Percentiles rank a stretch among this genome's conserved stretches.
Evolutionary conservation across 768 basidiomycete genomes (phyloP).

Genomic region (Mycena leptocephala): DNA sequence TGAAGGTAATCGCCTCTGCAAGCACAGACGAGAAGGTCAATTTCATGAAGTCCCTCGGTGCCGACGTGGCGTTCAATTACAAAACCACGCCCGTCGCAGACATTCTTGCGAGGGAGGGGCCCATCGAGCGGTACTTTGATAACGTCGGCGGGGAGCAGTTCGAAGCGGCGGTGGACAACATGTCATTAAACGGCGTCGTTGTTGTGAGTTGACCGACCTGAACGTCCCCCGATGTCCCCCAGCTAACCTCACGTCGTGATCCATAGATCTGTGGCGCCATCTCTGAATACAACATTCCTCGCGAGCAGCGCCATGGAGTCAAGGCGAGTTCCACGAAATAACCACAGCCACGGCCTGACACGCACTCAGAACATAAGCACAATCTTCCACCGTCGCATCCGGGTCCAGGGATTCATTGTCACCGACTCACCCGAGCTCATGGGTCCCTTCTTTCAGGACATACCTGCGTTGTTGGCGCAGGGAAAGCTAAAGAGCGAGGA

Average conservation of each 20-base stretch:
- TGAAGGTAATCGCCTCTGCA: conserved; percentile 75
- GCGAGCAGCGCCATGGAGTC: conserved; percentile 29
- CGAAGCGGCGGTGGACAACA: conserved; percentile 51
- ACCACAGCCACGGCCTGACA: neutral
- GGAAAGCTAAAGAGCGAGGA: conserved; percentile 52
- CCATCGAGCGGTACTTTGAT: conserved; percentile 53
- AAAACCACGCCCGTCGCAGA: conserved; percentile 64
- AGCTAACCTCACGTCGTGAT: no score
- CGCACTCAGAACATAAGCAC: conserved; percentile 36
- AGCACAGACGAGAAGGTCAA: conserved; percentile 75
- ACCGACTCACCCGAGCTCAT: conserved; percentile 38
- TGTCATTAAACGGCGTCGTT: conserved; percentile 59
- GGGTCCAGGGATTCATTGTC: conserved; percentile 50
- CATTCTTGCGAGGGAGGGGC: conserved; percentile 65
- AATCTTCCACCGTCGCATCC: conserved; percentile 43
- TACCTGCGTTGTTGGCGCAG: conserved; percentile 40
- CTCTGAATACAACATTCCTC: conserved; percentile 29
- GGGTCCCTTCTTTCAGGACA: conserved; percentile 45
- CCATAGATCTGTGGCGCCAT: conserved; percentile 30
- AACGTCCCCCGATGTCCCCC: neutral
- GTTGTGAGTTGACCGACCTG: conserved; percentile 45
- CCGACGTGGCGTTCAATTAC: conserved; percentile 76
- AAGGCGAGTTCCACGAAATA: conserved; percentile 21
- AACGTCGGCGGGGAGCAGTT: conserved; percentile 66
- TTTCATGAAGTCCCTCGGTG: conserved; percentile 65